Evolutionary conservation across 148 eudicot species (phyloP).

Genomic region (Talinum fruticosum): DNA sequence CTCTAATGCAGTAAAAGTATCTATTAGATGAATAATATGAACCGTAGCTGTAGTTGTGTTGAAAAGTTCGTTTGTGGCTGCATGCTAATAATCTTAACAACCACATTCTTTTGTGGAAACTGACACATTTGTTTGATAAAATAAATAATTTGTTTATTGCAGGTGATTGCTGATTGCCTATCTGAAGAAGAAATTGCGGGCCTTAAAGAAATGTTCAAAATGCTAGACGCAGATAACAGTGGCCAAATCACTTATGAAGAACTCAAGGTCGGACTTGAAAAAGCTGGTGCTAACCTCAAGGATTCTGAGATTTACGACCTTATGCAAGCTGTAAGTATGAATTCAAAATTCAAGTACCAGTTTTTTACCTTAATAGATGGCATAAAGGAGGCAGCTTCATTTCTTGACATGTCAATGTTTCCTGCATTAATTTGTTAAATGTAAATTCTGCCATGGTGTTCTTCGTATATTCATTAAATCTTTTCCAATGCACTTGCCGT

Average conservation of each 20-base stretch:
- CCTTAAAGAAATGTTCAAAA: constrained; percentile 86
- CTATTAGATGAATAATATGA: neutral
- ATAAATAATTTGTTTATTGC: constrained; percentile 5
- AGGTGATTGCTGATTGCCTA: constrained; percentile 84
- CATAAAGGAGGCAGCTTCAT: neutral
- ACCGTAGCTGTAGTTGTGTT: too few relatives aligned
- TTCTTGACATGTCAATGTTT: neutral
- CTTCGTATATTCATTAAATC: neutral
- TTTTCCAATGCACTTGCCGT: neutral
- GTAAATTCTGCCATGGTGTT: neutral
- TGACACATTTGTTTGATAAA: neutral
- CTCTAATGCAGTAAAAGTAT: neutral
- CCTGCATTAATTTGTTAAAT: too few relatives aligned
- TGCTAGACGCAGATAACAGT: constrained; percentile 84
- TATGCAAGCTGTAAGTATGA: constrained; percentile 83
- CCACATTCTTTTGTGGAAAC: neutral
- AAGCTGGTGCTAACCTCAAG: constrained; percentile 75
- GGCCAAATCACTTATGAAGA: constrained; percentile 86
- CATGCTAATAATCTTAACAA: neutral
- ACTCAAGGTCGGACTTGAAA: constrained; percentile 74
- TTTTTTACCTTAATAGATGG: neutral
- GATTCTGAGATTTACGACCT: constrained; percentile 73
- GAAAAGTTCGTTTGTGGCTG: neutral
- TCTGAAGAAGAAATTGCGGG: constrained; percentile 98
- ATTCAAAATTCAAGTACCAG: neutral